Conservation (phyloP, 2,329 filamentous ascomycete species). For the Aureobasidium sp. region DNA sequence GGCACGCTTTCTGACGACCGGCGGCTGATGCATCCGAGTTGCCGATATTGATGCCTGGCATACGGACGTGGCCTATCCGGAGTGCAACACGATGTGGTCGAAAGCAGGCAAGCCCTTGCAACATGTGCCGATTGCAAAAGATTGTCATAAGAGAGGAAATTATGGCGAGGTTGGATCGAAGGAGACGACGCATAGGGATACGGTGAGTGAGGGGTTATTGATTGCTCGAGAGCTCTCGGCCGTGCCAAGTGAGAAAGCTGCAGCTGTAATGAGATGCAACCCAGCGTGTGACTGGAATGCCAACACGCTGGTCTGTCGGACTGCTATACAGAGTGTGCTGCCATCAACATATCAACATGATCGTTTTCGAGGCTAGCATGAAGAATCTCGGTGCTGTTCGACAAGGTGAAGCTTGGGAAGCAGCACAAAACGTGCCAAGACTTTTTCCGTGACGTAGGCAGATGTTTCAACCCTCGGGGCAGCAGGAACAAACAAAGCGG, state of each 20-base stretch:
- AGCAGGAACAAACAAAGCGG: slow-evolving; percentile 2
- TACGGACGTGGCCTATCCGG: background rate
- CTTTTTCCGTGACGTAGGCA: slow-evolving; percentile 4
- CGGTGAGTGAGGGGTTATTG: background rate
- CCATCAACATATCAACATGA: no score
- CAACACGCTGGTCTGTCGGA: background rate
- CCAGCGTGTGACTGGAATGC: background rate
- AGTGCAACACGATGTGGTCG: background rate
- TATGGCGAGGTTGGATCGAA: background rate
- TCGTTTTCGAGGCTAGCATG: no score
- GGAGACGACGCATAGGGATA: background rate
- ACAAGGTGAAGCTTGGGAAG: background rate
- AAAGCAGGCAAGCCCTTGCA: background rate
- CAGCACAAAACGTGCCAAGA: background rate
- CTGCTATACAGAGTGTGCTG: background rate
- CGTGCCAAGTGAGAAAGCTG: background rate
- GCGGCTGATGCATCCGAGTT: background rate
- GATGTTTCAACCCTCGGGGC: background rate
- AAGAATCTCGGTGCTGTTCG: background rate
- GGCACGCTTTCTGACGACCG: background rate
- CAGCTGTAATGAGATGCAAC: background rate
- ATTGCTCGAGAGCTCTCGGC: background rate
- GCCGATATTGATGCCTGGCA: background rate
- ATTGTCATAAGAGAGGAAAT: background rate
- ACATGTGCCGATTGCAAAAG: background rate